Percentiles rank a stretch among this genome's conserved stretches.
Evolutionary conservation across 2,329 filamentous ascomycete genomes (phyloP).

Genomic region (Onygenales sp.): DNA sequence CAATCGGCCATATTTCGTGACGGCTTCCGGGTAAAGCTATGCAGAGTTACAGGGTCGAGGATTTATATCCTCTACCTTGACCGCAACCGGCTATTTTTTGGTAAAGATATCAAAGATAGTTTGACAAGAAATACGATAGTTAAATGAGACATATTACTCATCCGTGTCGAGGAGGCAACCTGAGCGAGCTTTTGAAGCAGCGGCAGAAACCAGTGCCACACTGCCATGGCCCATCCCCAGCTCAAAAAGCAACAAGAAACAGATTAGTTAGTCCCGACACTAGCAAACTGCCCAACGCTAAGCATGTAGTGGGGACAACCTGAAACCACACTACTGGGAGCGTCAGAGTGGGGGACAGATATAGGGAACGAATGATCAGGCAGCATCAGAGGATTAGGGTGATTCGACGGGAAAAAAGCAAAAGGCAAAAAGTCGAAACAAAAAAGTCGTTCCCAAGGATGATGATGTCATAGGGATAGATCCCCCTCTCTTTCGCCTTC

Average conservation of each 20-base stretch:
- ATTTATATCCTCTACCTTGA: no score
- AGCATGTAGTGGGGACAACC: background rate
- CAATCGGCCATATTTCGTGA: background rate
- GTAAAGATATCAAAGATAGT: no score
- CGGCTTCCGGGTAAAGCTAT: background rate
- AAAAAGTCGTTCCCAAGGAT: background rate
- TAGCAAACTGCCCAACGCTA: background rate
- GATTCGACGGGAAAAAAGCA: background rate
- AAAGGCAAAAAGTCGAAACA: background rate
- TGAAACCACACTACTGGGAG: constrained; percentile 3
- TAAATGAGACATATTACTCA: no score
- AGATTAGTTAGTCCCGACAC: background rate
- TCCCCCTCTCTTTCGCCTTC: no score
- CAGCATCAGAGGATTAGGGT: background rate
- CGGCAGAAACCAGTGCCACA: no score
- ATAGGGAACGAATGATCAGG: background rate
- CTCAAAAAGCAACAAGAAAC: background rate
- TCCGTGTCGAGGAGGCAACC: no score
- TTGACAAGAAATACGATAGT: no score
- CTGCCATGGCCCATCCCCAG: no score
- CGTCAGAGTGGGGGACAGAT: background rate
- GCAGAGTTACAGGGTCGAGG: background rate
- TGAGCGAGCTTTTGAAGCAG: no score
- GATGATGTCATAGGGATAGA: background rate
- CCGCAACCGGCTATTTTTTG: no score